Evolutionary conservation across 1,284 basidiomycete genomes (phyloP), one percentile per base, ranked within the genome.

Genomic region (Ceratorhiza oryzae-sativae): DNA sequence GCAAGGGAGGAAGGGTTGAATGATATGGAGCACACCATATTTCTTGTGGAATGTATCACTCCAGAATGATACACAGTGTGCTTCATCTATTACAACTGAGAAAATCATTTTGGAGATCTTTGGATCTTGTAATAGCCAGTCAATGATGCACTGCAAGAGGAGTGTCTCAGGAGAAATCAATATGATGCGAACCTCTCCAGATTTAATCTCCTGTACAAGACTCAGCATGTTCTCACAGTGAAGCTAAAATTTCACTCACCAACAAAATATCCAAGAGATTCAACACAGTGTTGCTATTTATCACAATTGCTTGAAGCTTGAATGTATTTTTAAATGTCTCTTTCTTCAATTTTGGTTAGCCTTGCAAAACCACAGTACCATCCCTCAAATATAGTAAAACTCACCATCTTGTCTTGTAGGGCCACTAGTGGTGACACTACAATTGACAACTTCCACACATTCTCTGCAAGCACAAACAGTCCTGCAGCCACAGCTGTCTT

Each of bases 61-160:
- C 83, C 83, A 84, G 70, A 82, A 81, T 0, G 81, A 81, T 0
- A 83, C 76, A 58, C 79, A 78, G 71, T 83, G 82, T 0, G 82
- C 82, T 61, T 83, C 81, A 55, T 83, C 82, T 23, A 83, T 73
- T 13, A 83, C 72, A 0, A 84, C 75, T 0, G 80, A 79, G 0
- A 82, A 71, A 9, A 81, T 41, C 0, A 76, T 46, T 1, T 48
- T 36, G 1, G 60, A 61, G 65, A 84, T 80, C 25, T 71, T 73
- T 0, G 76, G 20, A 5, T 81, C 80, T 1, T 78, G 76, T 1
- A 84, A 74, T 0, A 84, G 78, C 0, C 73, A 71, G 3, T 79
- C 72, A 15, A 80, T 76, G 71, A 84, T 83, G 0, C 72, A 49
- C 8, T 76, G 77, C 1, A 77, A 80, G 6, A 81, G 77, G 0